Evolutionary conservation across 2,329 filamentous ascomycete genomes (phyloP).

Genomic region (Diplodia intermedia): DNA sequence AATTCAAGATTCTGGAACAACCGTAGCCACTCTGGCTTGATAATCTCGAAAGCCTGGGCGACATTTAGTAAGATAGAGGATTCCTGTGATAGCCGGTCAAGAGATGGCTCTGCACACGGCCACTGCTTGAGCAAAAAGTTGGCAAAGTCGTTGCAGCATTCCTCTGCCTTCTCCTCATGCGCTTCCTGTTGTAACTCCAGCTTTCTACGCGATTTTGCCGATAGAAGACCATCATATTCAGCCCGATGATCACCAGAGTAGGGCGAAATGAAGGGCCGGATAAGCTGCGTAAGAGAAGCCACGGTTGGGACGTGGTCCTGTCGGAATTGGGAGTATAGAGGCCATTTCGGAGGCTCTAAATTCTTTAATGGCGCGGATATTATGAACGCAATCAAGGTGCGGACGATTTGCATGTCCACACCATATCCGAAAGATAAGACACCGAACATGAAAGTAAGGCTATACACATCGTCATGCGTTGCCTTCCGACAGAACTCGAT

Average conservation of each 20-base stretch:
- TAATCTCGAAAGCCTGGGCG: conserved; percentile 46
- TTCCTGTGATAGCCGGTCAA: neutral
- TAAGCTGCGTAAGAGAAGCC: conserved; percentile 33
- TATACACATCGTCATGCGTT: conserved; percentile 40
- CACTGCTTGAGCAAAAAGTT: conserved; percentile 48
- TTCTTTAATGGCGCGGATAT: conserved; percentile 50
- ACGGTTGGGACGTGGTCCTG: conserved; percentile 43
- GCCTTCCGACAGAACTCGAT: conserved; percentile 47
- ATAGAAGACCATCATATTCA: conserved; percentile 4
- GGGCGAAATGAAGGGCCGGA: accelerated
- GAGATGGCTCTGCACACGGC: conserved; percentile 45
- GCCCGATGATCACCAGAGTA: conserved; percentile 35
- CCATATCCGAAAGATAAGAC: conserved; percentile 52
- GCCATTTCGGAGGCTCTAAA: conserved; percentile 47
- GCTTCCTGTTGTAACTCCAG: conserved; percentile 36
- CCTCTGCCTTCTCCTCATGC: conserved; percentile 15
- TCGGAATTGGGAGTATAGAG: conserved; percentile 46
- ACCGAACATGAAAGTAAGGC: conserved; percentile 57
- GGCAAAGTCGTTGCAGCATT: conserved; percentile 50
- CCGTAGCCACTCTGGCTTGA: conserved; percentile 58
- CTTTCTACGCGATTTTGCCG: conserved; percentile 35
- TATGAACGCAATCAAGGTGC: conserved; percentile 55
- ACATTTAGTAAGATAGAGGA: conserved; percentile 44
- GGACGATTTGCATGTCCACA: conserved; percentile 52
- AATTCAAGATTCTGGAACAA: conserved; percentile 59